These are phyloP conservation scores for Gossypium arboreum DNA, from an alignment of 345 rosid species.

Conservation along the genomic window DNA sequence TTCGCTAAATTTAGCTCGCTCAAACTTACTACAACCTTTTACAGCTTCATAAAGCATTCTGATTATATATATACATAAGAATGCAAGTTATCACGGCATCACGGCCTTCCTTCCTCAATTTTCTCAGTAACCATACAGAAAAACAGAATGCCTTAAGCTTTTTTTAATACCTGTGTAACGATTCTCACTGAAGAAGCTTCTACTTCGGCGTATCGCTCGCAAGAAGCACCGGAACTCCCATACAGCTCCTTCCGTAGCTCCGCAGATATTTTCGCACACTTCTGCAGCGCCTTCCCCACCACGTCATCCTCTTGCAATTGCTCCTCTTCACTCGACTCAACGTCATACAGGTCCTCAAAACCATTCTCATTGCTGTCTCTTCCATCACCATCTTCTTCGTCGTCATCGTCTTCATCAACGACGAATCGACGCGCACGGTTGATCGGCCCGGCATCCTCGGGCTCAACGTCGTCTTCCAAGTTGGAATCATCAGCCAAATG, in stretches of 20 bases:
- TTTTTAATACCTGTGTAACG: slow-evolving; percentile 66
- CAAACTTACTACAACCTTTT: not conserved
- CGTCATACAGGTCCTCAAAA: slow-evolving; percentile 41
- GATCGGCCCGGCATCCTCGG: slow-evolving; percentile 45
- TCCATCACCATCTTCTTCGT: slow-evolving; percentile 6
- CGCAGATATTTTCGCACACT: slow-evolving; percentile 75
- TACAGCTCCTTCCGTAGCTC: slow-evolving; percentile 75
- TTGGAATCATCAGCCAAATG: slow-evolving; percentile 23
- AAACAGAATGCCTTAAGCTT: not conserved
- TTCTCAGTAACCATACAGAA: not conserved
- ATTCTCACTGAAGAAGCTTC: slow-evolving; percentile 76
- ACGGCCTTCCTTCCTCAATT: not conserved
- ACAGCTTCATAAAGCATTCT: not conserved
- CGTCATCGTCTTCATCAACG: slow-evolving; percentile 67
- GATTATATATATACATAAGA: not conserved
- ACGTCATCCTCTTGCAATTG: slow-evolving; percentile 55
- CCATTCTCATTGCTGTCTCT: slow-evolving; percentile 29
- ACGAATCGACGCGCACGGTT: slow-evolving; percentile 67
- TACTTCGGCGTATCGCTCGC: slow-evolving; percentile 79
- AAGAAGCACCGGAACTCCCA: slow-evolving; percentile 52
- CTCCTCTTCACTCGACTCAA: slow-evolving; percentile 47
- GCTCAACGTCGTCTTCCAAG: slow-evolving; percentile 34
- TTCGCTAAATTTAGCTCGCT: not conserved
- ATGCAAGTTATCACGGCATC: not conserved
- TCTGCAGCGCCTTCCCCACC: slow-evolving; percentile 82